Percentiles rank a stretch among this genome's conserved stretches.
Conservation (phyloP, 1,139 yeast genomes). For the Nadsonia starkeyi-henricii region DNA sequence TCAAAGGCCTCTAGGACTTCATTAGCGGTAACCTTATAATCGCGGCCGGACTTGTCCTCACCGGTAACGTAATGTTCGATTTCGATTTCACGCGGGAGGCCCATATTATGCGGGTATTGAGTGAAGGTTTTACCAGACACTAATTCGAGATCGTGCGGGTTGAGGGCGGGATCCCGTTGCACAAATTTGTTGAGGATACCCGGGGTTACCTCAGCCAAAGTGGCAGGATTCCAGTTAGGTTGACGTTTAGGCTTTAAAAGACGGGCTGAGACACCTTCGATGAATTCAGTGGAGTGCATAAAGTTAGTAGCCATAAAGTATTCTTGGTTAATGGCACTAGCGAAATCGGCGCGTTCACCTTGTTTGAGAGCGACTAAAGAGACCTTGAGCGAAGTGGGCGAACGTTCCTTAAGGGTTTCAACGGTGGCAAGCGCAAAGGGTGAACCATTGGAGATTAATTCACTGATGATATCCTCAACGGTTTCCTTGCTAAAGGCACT, state of each 20-base stretch:
- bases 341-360: conserved; percentile 46
- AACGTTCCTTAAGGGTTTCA: conserved; percentile 42
- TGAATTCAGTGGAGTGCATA: conserved; percentile 52
- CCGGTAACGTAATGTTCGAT: conserved; percentile 50
- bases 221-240: conserved; percentile 37
- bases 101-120: conserved; percentile 63
- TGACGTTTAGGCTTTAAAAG: conserved; percentile 47
- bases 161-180: conserved; percentile 15
- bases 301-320: conserved; percentile 65
- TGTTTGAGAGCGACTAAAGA: conserved; percentile 56
- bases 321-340: conserved; percentile 59
- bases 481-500: conserved; percentile 45
- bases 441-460: conserved; percentile 41
- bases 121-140: conserved; percentile 39
- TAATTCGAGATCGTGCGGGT: conserved; percentile 24
- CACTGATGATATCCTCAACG: conserved; percentile 48
- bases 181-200: conserved; percentile 18
- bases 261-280: conserved; percentile 64
- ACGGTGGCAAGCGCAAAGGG: conserved; percentile 54
- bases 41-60: conserved; percentile 45
- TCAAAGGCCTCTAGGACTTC: conserved; percentile 55
- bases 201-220: conserved; percentile 21
- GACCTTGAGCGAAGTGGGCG: conserved; percentile 68
- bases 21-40: conserved; percentile 50
- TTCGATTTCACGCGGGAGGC: conserved; percentile 59